A percentile compares a stretch with the other conserved stretches of the same genome.
These are phyloP conservation scores for Rhododendron henanense DNA, from an alignment of 148 eudicot species.

Conservation along the genomic window DNA sequence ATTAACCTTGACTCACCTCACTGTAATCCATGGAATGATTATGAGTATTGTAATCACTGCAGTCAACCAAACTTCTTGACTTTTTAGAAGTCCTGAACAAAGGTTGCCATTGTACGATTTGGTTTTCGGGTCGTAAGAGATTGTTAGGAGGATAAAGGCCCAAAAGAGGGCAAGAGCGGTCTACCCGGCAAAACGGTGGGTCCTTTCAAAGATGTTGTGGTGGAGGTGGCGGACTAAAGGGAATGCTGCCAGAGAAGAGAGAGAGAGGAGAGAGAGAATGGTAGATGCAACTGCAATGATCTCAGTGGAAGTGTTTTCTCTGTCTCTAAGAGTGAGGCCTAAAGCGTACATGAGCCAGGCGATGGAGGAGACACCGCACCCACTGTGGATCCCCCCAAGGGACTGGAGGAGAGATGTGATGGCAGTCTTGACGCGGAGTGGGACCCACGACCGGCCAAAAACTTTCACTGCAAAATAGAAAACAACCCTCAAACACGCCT, in stretches of 20 bases:
- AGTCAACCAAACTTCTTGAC: conserved; percentile 13
- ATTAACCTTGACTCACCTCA: conserved; percentile 16
- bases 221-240: conserved; percentile 24
- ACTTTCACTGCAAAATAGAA: conserved; percentile 11
- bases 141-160: conserved; percentile 13
- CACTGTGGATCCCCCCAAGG: conserved; percentile 23
- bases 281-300: conserved; percentile 11
- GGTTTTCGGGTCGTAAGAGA: conserved; percentile 14
- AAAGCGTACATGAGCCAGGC: conserved; percentile 23
- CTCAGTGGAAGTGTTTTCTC: conserved; percentile 14
- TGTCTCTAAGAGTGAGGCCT: conserved; percentile 12
- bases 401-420: conserved; percentile 11
- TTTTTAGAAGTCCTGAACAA: not conserved
- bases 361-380: conserved; percentile 21
- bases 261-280: conserved; percentile 11
- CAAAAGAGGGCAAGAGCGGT: conserved; percentile 11
- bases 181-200: conserved; percentile 23
- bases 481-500: conserved; percentile 5
- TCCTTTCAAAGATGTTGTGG: conserved; percentile 22
- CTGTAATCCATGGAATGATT: conserved; percentile 16
- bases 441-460: conserved; percentile 6
- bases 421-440: conserved; percentile 11
- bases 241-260: conserved; percentile 15
- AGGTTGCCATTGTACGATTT: not conserved
- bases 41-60: not conserved